A percentile compares a stretch with the other conserved stretches of the same genome.
Conservation (phyloP, 208 protist genomes). For the Strigomonas oncopelti region DNA sequence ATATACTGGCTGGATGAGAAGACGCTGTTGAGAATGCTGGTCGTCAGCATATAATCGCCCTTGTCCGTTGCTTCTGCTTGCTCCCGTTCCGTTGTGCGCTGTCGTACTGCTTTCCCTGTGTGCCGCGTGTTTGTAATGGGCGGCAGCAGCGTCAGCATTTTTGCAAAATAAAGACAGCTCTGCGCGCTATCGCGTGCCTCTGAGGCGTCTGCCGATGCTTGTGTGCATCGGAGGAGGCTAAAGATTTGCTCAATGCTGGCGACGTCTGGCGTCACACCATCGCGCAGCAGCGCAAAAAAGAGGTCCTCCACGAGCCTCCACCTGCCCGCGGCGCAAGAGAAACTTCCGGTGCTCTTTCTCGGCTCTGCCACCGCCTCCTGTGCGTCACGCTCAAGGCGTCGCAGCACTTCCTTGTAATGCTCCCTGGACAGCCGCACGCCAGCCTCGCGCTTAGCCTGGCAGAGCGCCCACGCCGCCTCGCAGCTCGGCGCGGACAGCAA, state of each 20-base stretch:
- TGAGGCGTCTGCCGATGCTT: no score
- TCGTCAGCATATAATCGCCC: not conserved
- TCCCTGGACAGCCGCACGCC: conserved; percentile 22
- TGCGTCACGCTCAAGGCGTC: not conserved
- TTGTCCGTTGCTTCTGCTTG: not conserved
- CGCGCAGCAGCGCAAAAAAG: conserved; percentile 22
- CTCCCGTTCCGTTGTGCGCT: not conserved
- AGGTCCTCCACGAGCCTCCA: not conserved
- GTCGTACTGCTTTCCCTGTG: not conserved
- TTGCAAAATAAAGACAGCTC: conserved; percentile 21
- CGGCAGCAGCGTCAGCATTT: conserved; percentile 25
- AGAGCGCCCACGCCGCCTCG: conserved; percentile 16
- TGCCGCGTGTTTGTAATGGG: conserved; percentile 15
- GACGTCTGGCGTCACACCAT: conserved; percentile 22
- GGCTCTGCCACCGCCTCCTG: no score
- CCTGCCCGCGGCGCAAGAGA: not conserved
- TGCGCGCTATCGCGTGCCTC: not conserved
- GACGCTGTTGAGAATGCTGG: not conserved
- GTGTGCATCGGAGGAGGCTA: not conserved
- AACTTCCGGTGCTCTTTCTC: no score
- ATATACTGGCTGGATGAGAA: not conserved
- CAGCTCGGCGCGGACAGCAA: conserved; percentile 12
- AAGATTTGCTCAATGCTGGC: not conserved
- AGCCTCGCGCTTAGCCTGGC: conserved; percentile 14
- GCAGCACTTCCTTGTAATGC: conserved; percentile 23